Percentiles rank a stretch among this genome's conserved stretches.
Conservation (phyloP, 2,329 filamentous ascomycete species). For the Tolypocladium capitatum region DNA sequence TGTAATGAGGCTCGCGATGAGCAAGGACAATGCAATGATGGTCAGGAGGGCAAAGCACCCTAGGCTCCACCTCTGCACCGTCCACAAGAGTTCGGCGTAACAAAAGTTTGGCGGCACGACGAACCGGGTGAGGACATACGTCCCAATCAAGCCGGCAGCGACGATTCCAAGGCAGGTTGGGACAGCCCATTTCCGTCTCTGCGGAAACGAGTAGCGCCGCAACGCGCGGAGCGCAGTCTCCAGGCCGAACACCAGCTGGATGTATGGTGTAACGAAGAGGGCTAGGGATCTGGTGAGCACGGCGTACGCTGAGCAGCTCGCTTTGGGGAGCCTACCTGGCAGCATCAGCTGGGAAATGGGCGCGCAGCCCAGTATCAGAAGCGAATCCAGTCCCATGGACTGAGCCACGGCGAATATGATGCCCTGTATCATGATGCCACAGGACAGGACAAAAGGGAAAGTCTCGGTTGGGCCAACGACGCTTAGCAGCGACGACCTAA, state of each 20-base stretch:
- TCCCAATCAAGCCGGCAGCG: slow-evolving; percentile 35
- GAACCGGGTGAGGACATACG: slow-evolving; percentile 45
- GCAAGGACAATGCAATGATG: slow-evolving; percentile 34
- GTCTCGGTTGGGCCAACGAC: slow-evolving; percentile 34
- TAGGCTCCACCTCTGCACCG: slow-evolving; percentile 46
- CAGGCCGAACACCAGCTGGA: slow-evolving; percentile 51
- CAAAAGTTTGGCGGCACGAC: slow-evolving; percentile 45
- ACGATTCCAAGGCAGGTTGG: slow-evolving; percentile 41
- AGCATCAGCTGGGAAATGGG: slow-evolving; percentile 44
- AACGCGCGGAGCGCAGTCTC: slow-evolving; percentile 46
- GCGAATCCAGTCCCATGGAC: slow-evolving; percentile 36
- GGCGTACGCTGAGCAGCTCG: background rate
- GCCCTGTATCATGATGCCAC: slow-evolving; percentile 45
- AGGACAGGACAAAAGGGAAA: slow-evolving; percentile 42
- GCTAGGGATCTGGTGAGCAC: slow-evolving; percentile 26
- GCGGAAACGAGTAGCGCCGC: slow-evolving; percentile 40
- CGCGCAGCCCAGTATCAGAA: slow-evolving; percentile 39
- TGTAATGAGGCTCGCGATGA: slow-evolving; percentile 37
- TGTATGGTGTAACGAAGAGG: slow-evolving; percentile 52
- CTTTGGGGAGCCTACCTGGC: slow-evolving; percentile 32
- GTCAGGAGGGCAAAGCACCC: slow-evolving; percentile 42
- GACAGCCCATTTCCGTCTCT: slow-evolving; percentile 46
- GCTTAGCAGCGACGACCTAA: slow-evolving; percentile 24
- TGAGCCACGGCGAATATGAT: slow-evolving; percentile 44
- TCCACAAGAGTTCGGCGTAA: slow-evolving; percentile 57